Conservation (phyloP, 2,329 filamentous ascomycete genomes). For the Sphaceloma murrayae region DNA sequence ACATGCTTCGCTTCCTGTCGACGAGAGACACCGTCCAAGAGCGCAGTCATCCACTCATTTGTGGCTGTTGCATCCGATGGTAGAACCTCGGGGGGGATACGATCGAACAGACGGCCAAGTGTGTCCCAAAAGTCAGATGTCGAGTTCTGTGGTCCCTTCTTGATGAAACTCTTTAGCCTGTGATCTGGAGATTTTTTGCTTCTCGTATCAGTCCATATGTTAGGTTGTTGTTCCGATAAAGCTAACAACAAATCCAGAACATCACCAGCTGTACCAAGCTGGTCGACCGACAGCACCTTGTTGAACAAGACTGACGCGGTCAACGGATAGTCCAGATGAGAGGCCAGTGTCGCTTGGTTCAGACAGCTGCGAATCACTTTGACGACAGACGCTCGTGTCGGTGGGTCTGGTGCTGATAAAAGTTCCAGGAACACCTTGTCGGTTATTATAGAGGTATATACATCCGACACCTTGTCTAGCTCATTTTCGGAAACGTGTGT, state of each 20-base stretch:
- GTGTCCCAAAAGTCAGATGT: conserved; percentile 62
- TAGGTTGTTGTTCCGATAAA: conserved; percentile 55
- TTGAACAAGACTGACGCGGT: conserved; percentile 62
- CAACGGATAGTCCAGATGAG: conserved; percentile 36
- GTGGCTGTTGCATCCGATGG: conserved; percentile 45
- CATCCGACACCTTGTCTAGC: conserved; percentile 48
- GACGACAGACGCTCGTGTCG: conserved; percentile 50
- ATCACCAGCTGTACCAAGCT: conserved; percentile 63
- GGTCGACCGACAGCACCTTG: conserved; percentile 62
- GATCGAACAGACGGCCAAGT: conserved; percentile 51
- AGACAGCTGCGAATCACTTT: conserved; percentile 44
- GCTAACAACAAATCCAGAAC: conserved; percentile 57
- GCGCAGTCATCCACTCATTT: conserved; percentile 53
- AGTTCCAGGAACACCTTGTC: conserved; percentile 54
- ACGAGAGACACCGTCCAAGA: conserved; percentile 60
- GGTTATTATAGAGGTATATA: conserved; percentile 58
- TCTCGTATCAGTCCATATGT: conserved; percentile 63
- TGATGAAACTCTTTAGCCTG: conserved; percentile 61
- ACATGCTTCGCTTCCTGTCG: conserved; percentile 66
- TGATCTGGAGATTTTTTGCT: conserved; percentile 48
- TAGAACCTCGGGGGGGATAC: conserved; percentile 49
- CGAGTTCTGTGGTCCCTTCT: conserved; percentile 76
- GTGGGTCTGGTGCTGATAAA: conserved; percentile 45
- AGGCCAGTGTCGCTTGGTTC: conserved; percentile 33
- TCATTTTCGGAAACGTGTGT: conserved; percentile 39